phyloP scores from a whole-genome alignment of 495 filamentous ascomycete species.

The Xanthoparmelia taractica region DNA sequence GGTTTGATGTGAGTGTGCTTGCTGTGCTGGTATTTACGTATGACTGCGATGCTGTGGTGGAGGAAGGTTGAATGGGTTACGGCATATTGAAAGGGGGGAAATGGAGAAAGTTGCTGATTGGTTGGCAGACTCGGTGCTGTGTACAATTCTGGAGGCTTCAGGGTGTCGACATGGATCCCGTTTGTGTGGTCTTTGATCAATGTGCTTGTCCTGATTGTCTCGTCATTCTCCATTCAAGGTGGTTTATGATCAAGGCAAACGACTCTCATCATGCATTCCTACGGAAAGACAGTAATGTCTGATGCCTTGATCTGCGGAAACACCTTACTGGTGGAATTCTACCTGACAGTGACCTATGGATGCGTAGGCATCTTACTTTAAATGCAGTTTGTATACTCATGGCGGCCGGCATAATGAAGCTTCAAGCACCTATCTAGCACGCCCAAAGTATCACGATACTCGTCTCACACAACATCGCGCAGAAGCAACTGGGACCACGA shows the following conservation, averaged over 20 bases:
- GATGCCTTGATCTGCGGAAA: neutral
- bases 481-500: neutral
- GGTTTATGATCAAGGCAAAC: constrained; percentile 56
- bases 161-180: constrained; percentile 96
- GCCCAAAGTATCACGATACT: neutral
- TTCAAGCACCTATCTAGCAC: neutral
- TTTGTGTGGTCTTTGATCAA: constrained; percentile 92
- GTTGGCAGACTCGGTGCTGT: constrained; percentile 67
- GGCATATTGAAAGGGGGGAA: neutral
- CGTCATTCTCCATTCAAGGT: constrained; percentile 93
- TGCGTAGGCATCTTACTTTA: neutral
- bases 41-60: neutral
- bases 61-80: neutral
- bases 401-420: neutral
- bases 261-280: neutral
- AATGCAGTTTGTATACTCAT: neutral
- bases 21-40: neutral
- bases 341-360: too few species aligned
- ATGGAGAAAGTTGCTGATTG: constrained; percentile 1
- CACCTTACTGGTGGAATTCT: too few species aligned
- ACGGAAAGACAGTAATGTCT: neutral
- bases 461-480: neutral
- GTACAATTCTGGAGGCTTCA: constrained; percentile 79
- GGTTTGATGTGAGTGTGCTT: constrained; percentile 67
- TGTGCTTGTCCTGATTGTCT: constrained; percentile 78